phyloP scores from a whole-genome alignment of 140 eudicot genomes.

The Anethum foeniculum region DNA sequence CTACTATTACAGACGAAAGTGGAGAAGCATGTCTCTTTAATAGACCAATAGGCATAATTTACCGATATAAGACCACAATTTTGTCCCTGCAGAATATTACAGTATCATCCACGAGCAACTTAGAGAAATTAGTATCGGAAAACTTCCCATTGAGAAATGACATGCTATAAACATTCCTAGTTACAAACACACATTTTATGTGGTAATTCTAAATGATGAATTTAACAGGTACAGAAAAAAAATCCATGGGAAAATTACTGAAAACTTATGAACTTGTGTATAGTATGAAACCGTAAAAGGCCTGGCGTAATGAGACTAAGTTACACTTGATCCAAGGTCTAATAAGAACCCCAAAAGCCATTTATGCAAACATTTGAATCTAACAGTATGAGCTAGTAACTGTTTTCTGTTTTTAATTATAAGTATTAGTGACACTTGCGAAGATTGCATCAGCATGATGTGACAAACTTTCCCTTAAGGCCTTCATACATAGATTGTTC shows the following conservation, averaged over 20 bases:
- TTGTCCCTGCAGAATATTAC: neutral
- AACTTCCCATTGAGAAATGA: neutral
- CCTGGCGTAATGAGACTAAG: neutral
- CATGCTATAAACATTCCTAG: neutral
- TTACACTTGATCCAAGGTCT: neutral
- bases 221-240: neutral
- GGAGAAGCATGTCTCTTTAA: neutral
- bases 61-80: neutral
- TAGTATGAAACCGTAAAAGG: neutral
- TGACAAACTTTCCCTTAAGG: neutral
- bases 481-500: neutral
- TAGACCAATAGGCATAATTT: neutral
- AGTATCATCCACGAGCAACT: neutral
- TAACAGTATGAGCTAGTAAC: neutral
- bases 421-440: neutral
- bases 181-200: neutral
- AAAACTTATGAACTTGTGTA: neutral
- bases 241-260: neutral
- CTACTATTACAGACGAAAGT: neutral
- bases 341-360: neutral
- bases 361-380: slow-evolving; percentile 1
- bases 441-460: neutral
- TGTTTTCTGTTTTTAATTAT: neutral
- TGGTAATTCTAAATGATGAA: neutral
- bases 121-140: neutral